Percentiles rank a stretch among this genome's conserved stretches.
These are phyloP conservation scores for Plasmopara muralis DNA, from an alignment of 352 stramenopile species.

Conservation along the genomic window DNA sequence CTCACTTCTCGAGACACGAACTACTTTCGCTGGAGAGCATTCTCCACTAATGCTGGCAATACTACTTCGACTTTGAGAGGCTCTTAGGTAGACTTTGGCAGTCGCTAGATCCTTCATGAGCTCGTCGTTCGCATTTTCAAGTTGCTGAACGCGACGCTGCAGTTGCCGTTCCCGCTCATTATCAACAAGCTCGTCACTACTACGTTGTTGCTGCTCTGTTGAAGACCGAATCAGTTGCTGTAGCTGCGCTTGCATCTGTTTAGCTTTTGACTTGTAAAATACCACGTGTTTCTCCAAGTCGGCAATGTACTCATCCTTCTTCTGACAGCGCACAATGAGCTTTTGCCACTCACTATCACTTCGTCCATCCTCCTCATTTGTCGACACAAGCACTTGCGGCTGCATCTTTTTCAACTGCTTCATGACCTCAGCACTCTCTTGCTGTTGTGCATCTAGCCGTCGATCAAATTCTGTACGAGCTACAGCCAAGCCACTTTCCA, in stretches of 20 bases:
- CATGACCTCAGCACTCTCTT: slow-evolving; percentile 31
- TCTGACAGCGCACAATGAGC: slow-evolving; percentile 55
- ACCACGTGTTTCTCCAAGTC: slow-evolving; percentile 80
- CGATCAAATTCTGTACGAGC: slow-evolving; percentile 70
- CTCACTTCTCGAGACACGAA: slow-evolving; percentile 63
- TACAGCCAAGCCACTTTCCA: slow-evolving; percentile 54
- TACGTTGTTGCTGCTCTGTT: slow-evolving; percentile 30
- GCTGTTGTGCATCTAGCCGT: slow-evolving; percentile 41
- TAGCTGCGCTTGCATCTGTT: slow-evolving; percentile 79
- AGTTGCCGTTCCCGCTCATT: slow-evolving; percentile 27
- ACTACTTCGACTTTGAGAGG: slow-evolving; percentile 37
- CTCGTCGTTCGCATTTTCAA: slow-evolving; percentile 64
- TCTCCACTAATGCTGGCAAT: slow-evolving; percentile 16
- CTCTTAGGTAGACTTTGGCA: slow-evolving; percentile 58
- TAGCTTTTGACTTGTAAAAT: slow-evolving; percentile 84
- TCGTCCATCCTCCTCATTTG: slow-evolving; percentile 5
- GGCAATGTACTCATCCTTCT: slow-evolving; percentile 81
- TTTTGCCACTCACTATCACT: slow-evolving; percentile 64
- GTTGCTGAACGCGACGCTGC: slow-evolving; percentile 51
- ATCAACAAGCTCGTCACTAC: slow-evolving; percentile 9
- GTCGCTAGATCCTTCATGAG: slow-evolving; percentile 72
- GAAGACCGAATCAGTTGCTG: slow-evolving; percentile 72
- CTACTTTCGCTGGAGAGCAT: slow-evolving; percentile 29
- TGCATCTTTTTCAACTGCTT: slow-evolving; percentile 40
- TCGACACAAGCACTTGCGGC: slow-evolving; percentile 17